Base-by-base conservation (phyloP, 2,329 filamentous ascomycete species). In the Colletotrichum nymphaeae region DNA sequence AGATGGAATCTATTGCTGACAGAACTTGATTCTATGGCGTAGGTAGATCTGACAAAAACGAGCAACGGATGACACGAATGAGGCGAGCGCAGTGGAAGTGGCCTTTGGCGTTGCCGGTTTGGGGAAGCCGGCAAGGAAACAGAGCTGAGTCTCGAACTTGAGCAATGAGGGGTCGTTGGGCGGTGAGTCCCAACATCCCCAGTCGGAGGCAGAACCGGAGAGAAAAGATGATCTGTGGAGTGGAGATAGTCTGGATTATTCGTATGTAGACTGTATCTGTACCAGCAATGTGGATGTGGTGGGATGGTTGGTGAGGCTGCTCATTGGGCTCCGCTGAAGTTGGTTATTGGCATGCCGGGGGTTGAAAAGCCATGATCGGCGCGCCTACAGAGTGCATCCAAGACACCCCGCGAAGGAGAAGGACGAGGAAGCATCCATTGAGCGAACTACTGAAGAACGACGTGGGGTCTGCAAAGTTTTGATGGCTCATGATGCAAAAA, bases 231-330 rank as follows among this genome's bases (percentile, higher is more conserved):
- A 19, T 19, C 37, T 19, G 37, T 30, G 37, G 53, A 56, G 62
- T 30, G 56, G 55, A 67, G 49, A 63, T 42, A 19, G 14, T 42
- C 37, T 42, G 32, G 32, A 35, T 12, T 35, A 35, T 35, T 35
- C 32, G 32, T 35, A 12, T 14, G 37, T 42, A 42, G 37, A 19
- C 37, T 42, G 37, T 42, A 22, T 49, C 42, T n/a, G 42, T 49
- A 55, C 56, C 46, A 32, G 57, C 32, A 56, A 9, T 22, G 68
- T 67, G 63, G 68, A 62, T 67, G 67, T 46, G 19, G 62, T 55
- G 55, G 63, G 67, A 70, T 64, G 67, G 53, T 59, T 52, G 53
- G 28, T 52, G 60, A 71, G 56, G 68, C 63, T 52, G 69, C 46
- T 67, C 24, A 67, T 72, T 72, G 69, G 63, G 46, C 63, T 62